A percentile compares a stretch with the other conserved stretches of the same genome.
These are phyloP conservation scores for grape (Vitis vinifera) DNA, from an alignment of 164 flowering plant species.

Conservation along the genomic window ASM3070453v1 NC_081811.1:24717501-24718000, in stretches of 20 bases:
- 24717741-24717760: slow-evolving; percentile 16
- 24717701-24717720: slow-evolving; percentile 28
- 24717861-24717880: no score
- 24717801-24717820: slow-evolving; percentile 21
- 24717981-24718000: no score
- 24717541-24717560: no score
- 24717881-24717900: no score
- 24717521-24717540: no score
- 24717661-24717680: slow-evolving; percentile 3
- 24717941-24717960: no score
- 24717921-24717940: no score
- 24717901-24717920: no score
- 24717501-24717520: slow-evolving; percentile 4
- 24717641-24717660: no score
- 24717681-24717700: not conserved
- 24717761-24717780: slow-evolving; percentile 10
- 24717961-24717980: no score
- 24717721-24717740: slow-evolving; percentile 16
- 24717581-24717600: not conserved
- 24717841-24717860: no score
- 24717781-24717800: slow-evolving; percentile 22
- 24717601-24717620: not conserved
- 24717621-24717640: no score
- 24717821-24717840: not conserved
- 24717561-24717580: not conserved